Conservation (phyloP, 352 stramenopile species). For the Pythium phragmitis region DNA sequence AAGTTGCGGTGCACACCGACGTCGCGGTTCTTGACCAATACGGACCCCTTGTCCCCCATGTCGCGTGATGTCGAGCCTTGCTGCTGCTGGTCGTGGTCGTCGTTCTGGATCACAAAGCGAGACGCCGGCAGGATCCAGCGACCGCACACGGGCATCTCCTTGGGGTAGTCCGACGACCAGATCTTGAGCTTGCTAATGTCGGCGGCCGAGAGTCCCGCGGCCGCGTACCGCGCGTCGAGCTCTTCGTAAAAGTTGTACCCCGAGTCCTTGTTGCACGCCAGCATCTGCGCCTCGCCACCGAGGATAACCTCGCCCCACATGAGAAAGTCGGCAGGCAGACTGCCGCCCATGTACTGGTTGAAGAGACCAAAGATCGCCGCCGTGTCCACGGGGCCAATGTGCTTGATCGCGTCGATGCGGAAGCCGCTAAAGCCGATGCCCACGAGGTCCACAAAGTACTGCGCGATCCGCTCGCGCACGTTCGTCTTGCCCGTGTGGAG, state of each 20-base stretch:
- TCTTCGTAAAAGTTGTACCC: slow-evolving; percentile 69
- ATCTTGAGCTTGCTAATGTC: slow-evolving; percentile 79
- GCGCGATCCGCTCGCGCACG: slow-evolving; percentile 60
- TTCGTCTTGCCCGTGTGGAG: slow-evolving; percentile 59
- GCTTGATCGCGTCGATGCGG: slow-evolving; percentile 63
- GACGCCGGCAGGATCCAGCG: slow-evolving; percentile 61
- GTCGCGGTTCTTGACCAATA: slow-evolving; percentile 55
- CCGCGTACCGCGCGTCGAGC: slow-evolving; percentile 42
- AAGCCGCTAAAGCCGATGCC: slow-evolving; percentile 70
- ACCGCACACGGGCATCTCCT: slow-evolving; percentile 48
- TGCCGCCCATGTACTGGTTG: slow-evolving; percentile 59
- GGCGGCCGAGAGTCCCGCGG: slow-evolving; percentile 41
- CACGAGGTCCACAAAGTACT: slow-evolving; percentile 72
- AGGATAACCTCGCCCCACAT: slow-evolving; percentile 55
- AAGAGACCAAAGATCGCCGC: slow-evolving; percentile 49
- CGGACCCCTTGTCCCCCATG: slow-evolving; percentile 54
- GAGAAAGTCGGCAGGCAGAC: slow-evolving; percentile 56
- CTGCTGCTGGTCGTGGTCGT: slow-evolving; percentile 72
- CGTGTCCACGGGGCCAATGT: slow-evolving; percentile 52
- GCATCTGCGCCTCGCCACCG: slow-evolving; percentile 35
- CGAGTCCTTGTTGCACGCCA: slow-evolving; percentile 54
- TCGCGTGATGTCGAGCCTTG: slow-evolving; percentile 45
- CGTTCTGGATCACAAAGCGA: slow-evolving; percentile 74
- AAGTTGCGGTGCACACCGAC: slow-evolving; percentile 56
- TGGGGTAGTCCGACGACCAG: slow-evolving; percentile 74